Conservation (phyloP, 805 yeast species). For the Starmerella asiatica region DNA sequence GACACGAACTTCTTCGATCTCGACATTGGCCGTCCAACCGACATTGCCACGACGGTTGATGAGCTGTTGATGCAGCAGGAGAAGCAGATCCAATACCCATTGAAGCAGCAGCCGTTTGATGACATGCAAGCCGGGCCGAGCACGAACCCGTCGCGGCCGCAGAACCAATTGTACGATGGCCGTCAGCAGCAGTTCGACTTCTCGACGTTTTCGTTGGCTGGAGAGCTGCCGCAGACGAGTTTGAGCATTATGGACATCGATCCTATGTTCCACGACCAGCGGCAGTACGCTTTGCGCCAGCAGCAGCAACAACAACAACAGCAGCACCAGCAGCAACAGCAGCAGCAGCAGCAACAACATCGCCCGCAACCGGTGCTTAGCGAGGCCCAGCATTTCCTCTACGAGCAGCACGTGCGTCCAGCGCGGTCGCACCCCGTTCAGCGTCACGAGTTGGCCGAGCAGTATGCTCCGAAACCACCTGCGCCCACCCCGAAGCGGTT, state of each 20-base stretch:
- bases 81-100: conserved; percentile 26
- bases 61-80: conserved; percentile 31
- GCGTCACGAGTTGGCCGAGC: conserved; percentile 17
- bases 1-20: conserved; percentile 34
- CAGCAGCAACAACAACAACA: conserved; percentile 5
- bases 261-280: conserved; percentile 15
- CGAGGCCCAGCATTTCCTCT: too few relatives aligned
- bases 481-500: background rate
- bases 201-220: conserved; percentile 24
- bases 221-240: conserved; percentile 23
- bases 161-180: conserved; percentile 18
- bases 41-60: conserved; percentile 31
- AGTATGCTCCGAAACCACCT: conserved; percentile 6
- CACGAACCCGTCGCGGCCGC: conserved; percentile 2
- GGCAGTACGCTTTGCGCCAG: conserved; percentile 3
- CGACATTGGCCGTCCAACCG: conserved; percentile 33
- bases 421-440: conserved; percentile 11
- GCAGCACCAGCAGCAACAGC: background rate
- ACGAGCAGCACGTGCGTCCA: background rate
- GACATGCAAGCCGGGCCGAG: conserved; percentile 14
- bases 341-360: background rate
- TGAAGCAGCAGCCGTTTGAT: conserved; percentile 19
- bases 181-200: conserved; percentile 22
- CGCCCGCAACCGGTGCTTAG: conserved; percentile 4
- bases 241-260: conserved; percentile 16